Evolutionary conservation across 2,329 filamentous ascomycete species (phyloP), one percentile per base, ranked within the genome.

Genomic region (Cyclaneusma minus): DNA sequence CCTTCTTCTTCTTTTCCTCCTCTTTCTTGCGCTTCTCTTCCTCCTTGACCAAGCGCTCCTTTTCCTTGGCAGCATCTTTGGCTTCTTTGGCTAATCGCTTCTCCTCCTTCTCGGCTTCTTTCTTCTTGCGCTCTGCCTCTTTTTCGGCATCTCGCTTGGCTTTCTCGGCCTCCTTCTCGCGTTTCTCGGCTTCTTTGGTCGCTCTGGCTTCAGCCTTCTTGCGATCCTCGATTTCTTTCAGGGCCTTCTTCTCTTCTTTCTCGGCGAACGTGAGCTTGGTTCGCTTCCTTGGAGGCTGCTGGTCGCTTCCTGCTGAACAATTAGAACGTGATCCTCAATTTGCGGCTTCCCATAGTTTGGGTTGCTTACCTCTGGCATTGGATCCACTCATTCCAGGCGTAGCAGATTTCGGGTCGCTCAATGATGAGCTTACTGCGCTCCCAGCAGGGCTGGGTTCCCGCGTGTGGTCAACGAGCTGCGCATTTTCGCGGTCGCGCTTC

Each of bases 1-100:
- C 59, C 31, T 60, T 56, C 28, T 51, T 49, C 32, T 51, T 54
- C 33, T 60, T 56, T 24, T 55, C 52, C 32, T 62, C 54, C 27
- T 47, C 60, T 2, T 37, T 44, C 48, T n/a, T 57, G 52, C 31
- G 54, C 55, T 52, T 45, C 32, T 54, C 55, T n/a, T 52, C 48
- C 18, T 55, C 45, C 5, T 45, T 43, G 29, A 56, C 58, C 24
- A 32, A 29, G 15, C 44, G 28, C 37, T 52, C 56, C 35, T 62
- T 58, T 29, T 58, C 54, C 33, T 48, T 40, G 10, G 37, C 38
- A 21, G 48, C 44, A 22, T 36, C 42, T 26, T 40, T 38, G 5
- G 40, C 41, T 36, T 41, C 47, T 10, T 49, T 46, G 23, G 56
- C 60, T 28, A 42, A 36, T 20, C 45, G 38, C 34, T 54, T 58